phyloP scores from a whole-genome alignment of 2,329 filamentous ascomycete genomes.

The Alternaria tenuissima region DNA sequence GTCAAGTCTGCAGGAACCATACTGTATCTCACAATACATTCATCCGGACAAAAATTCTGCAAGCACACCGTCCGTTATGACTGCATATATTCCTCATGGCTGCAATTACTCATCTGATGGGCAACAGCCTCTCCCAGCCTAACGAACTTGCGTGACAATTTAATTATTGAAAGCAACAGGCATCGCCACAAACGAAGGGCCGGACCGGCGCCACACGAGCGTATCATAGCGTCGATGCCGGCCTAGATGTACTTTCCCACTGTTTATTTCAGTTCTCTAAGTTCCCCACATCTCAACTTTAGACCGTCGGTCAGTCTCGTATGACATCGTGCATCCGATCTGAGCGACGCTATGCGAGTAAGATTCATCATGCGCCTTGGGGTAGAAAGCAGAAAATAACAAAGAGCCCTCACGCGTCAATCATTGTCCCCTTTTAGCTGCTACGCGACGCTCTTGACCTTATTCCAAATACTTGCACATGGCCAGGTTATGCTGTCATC shows the following conservation, averaged over 20 bases:
- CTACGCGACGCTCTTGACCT: not conserved
- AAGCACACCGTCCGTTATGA: not conserved
- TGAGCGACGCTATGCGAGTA: not conserved
- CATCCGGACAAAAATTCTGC: not conserved
- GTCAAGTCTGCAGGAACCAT: not conserved
- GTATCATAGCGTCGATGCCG: constrained; percentile 8
- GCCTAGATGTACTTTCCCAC: constrained; percentile 6
- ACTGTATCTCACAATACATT: not conserved
- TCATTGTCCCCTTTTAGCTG: not conserved
- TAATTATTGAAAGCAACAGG: not conserved
- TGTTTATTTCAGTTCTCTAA: not conserved
- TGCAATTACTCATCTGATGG: not conserved
- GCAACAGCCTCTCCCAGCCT: not conserved
- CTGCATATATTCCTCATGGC: not conserved
- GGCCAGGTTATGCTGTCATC: not conserved
- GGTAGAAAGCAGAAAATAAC: not conserved
- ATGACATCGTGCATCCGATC: not conserved
- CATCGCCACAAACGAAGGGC: not conserved
- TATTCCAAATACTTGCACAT: not conserved
- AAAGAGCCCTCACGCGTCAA: not conserved
- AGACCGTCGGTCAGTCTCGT: constrained; percentile 1
- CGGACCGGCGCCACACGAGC: constrained; percentile 12
- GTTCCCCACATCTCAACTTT: constrained; percentile 1
- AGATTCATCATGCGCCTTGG: not conserved
- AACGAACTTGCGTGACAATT: not conserved